Evolutionary conservation across 2,329 filamentous ascomycete genomes (phyloP), one percentile per base, ranked within the genome.

Genomic region (Bipolaris bicolor): DNA sequence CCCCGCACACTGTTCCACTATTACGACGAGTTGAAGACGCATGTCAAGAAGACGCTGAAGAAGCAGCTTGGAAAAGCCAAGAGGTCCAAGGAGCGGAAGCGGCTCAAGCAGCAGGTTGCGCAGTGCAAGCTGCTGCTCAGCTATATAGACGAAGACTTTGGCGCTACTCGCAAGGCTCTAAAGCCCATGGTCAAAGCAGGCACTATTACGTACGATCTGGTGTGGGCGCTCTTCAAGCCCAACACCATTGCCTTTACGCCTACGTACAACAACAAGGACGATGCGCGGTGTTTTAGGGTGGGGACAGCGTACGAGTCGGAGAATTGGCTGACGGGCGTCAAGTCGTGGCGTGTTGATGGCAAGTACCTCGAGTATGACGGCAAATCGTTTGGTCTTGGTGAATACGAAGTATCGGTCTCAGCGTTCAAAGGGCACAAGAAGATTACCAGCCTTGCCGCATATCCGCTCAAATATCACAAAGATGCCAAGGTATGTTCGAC

Each of bases 151-250:
- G 86, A 88, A 58, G 93, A 97, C 75, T 97, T 91, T 68, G 85
- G 87, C 1, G 83, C 90, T 16, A 87, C 84, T 33, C 93, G 94
- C 72, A 91, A 92, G 75, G 90, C 88, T 1, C 82, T 97, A 0
- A 89, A 92, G 64, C 90, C 91, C 0, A 86, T 97, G 77, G 81
- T 96, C 1, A 85, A 92, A 62, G 90, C 88, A 31, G 91, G 91
- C 7, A 87, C 92, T 43, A 96, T 96, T 72, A 96, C 91, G 0
- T 97, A 93, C 66, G 91, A 97, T 55, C 83, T 96, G 2, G 80
- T 96, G 1, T 96, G 92, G 92, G 91, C 92, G 0, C 78, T 97
- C 3, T 96, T 90, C 84, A 96, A 95, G 70, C 92, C 92, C 0
- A 90, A 92, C 67, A 92, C 90, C 0, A 84, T 96, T 18, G 89